Percentiles rank a stretch among this genome's conserved stretches.
phyloP scores from a whole-genome alignment of 2,329 filamentous ascomycete species.

The Colletotrichum magnum region DNA sequence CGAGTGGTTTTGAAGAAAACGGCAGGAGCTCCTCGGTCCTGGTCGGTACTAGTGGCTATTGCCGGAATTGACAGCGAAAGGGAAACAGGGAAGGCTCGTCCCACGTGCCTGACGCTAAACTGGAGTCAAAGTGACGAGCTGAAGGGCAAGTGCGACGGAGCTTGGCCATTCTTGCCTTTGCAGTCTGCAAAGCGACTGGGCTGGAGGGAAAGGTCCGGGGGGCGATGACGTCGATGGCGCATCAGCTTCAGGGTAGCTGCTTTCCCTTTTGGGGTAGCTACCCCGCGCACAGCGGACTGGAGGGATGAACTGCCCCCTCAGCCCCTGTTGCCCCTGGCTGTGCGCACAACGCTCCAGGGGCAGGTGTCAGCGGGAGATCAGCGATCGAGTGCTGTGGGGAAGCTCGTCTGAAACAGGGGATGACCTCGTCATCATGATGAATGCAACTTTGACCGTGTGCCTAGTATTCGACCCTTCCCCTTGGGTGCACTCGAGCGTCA shows the following conservation, averaged over 20 bases:
- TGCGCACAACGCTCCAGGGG: not conserved
- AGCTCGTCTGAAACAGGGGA: not conserved
- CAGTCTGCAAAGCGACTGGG: not conserved
- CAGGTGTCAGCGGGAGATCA: slow-evolving; percentile 32
- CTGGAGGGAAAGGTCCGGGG: slow-evolving; percentile 37
- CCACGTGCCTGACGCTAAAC: slow-evolving; percentile 15
- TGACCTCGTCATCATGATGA: slow-evolving; percentile 31
- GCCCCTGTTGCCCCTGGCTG: too few species aligned
- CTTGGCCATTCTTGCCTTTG: not conserved
- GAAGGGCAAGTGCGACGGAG: not conserved
- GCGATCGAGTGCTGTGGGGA: slow-evolving; percentile 27
- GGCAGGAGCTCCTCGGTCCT: not conserved
- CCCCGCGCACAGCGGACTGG: slow-evolving; percentile 1
- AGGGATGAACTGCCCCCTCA: slow-evolving; percentile 1
- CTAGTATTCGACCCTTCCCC: too few species aligned
- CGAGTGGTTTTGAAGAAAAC: slow-evolving; percentile 21
- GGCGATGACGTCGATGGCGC: slow-evolving; percentile 35
- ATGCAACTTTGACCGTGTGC: not conserved
- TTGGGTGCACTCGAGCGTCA: too few species aligned
- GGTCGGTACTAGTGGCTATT: not conserved
- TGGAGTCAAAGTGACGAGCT: slow-evolving; percentile 32
- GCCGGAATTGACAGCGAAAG: slow-evolving; percentile 4
- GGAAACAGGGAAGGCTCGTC: slow-evolving; percentile 9
- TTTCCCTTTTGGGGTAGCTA: slow-evolving; percentile 13
- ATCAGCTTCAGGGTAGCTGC: slow-evolving; percentile 7